phyloP scores from a whole-genome alignment of 441 rosid genomes.

The Arabidopsis hybrid region DNA sequence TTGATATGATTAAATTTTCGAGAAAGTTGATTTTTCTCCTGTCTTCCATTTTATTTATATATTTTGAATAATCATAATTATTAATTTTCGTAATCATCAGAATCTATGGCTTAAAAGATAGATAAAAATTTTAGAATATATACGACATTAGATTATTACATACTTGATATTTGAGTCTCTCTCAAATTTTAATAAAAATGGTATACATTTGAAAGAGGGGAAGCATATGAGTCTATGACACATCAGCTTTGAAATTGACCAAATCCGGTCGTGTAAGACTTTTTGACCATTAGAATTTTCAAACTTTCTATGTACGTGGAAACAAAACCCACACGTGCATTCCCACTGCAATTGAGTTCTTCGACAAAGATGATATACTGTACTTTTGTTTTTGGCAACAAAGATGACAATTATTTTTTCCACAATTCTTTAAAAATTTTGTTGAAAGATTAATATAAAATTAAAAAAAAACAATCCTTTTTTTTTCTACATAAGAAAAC shows the following conservation, averaged over 20 bases:
- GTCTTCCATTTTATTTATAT: background rate
- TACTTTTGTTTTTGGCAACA: background rate
- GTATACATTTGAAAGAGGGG: background rate
- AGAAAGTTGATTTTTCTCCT: background rate
- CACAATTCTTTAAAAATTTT: no score
- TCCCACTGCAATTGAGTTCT: background rate
- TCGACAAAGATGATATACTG: background rate
- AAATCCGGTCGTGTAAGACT: constrained; percentile 36
- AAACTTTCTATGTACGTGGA: constrained; percentile 17
- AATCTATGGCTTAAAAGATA: background rate
- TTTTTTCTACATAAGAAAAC: background rate
- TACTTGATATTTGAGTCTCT: background rate
- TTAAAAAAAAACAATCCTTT: background rate
- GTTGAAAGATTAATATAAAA: background rate
- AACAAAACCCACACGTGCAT: constrained; percentile 20
- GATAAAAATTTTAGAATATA: background rate
- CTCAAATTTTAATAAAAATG: background rate
- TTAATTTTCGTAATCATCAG: background rate
- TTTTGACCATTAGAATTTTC: constrained; percentile 40
- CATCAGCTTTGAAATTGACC: constrained; percentile 39
- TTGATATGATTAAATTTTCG: background rate
- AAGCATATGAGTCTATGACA: constrained; percentile 10
- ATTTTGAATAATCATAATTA: background rate
- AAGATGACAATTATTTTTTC: background rate
- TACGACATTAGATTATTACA: background rate